Base-by-base conservation (phyloP, 2,329 filamentous ascomycete species). In the Fusarium siculi region DNA sequence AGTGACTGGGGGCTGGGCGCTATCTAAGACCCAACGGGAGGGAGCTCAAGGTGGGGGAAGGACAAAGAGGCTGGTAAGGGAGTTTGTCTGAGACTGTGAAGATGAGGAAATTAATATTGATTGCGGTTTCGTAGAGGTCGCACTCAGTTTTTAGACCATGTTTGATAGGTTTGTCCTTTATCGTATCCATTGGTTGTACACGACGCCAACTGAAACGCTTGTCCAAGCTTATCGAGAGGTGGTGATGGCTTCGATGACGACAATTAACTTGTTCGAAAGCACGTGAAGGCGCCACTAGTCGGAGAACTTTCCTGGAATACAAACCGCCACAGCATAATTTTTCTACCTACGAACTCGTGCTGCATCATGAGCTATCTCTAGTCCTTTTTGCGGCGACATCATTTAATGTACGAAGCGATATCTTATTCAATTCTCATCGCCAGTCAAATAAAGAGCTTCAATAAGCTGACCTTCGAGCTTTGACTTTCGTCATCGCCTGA, bases 211-310 rank as follows among this genome's bases (percentile, higher is more conserved):
- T 72, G 55, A 64, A 63, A 62, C 47, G 28, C 39, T 15, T 34
- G 28, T 59, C 34, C 60, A 54, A 37, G 63, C 43, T 43, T 40
- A 52, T 61, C 57, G 25, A 21, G 12, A 57, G 40, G 57, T 73
- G 68, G 67, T 54, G 70, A 76, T 73, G 49, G 70, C 73, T 70
- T 73, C 75, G 71, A 77, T 77, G 75, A 77, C 75, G 75, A 77
- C 75, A 71, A 32, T 47, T 18, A 12, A 44, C 21, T 23, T 47
- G 40, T 32, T 37, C 6, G n/a, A 32, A 39, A 74, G 61, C 67
- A 68, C 53, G 58, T 68, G 66, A 63, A 62, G 43, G 19, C 39
- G 34, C 32, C 32, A 66, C 46, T 36, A 28, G 7, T 28, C 37
- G n/a, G 42, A 43, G 10, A 23, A n/a, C 30, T 30, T 37, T 30